These are phyloP conservation scores for Begonia loranthoides DNA, from an alignment of 306 rosid genomes.

Conservation along the genomic window DNA sequence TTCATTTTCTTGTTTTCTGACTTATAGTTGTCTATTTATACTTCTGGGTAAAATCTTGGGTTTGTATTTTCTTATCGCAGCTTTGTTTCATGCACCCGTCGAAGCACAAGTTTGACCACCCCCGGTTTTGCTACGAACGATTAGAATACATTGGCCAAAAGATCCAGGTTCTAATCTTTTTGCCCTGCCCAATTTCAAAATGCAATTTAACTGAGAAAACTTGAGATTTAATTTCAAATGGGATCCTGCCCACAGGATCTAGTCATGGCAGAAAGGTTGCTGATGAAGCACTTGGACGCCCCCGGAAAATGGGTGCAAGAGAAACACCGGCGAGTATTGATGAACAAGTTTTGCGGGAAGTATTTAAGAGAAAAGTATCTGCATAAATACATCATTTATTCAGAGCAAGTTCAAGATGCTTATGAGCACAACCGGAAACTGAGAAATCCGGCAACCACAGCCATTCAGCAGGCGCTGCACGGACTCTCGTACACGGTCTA, in stretches of 20 bases:
- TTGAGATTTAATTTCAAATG: background rate
- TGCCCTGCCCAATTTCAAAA: background rate
- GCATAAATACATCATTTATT: slow-evolving; percentile 41
- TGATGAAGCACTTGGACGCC: slow-evolving; percentile 96
- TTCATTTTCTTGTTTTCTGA: slow-evolving; percentile 6
- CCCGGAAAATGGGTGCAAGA: slow-evolving; percentile 85
- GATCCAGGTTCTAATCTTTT: slow-evolving; percentile 54
- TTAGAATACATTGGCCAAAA: slow-evolving; percentile 83
- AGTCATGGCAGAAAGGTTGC: slow-evolving; percentile 86
- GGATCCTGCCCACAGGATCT: slow-evolving; percentile 7
- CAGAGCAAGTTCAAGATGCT: slow-evolving; percentile 48
- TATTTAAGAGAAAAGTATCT: slow-evolving; percentile 74
- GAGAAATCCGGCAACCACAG: slow-evolving; percentile 72
- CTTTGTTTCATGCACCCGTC: slow-evolving; percentile 92
- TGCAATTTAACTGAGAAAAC: slow-evolving; percentile 1
- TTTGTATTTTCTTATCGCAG: slow-evolving; percentile 24
- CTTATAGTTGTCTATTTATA: too few species aligned
- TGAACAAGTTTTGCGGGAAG: slow-evolving; percentile 86
- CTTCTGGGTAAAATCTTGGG: too few species aligned
- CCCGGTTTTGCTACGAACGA: slow-evolving; percentile 88
- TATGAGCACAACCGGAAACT: slow-evolving; percentile 64
- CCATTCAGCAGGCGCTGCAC: slow-evolving; percentile 86
- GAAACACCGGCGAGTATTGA: slow-evolving; percentile 67
- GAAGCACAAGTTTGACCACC: slow-evolving; percentile 84
- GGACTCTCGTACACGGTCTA: slow-evolving; percentile 80